Conservation (phyloP, 1,139 yeast genomes). For the Yamadazyma aaseri region DNA sequence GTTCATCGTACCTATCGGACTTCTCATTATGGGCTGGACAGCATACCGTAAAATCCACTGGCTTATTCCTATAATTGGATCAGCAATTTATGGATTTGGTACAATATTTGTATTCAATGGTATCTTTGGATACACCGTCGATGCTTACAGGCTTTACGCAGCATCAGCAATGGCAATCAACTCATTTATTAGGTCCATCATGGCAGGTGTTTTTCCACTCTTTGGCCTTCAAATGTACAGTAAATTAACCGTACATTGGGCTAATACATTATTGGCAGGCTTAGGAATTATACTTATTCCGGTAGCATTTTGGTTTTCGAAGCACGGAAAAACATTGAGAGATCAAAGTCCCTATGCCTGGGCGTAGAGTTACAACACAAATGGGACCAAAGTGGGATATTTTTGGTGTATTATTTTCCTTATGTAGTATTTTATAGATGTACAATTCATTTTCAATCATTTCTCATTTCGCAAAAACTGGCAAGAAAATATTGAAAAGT, state of each 20-base stretch:
- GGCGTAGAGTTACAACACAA: slow-evolving; percentile 15
- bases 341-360: slow-evolving; percentile 25
- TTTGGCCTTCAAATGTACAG: slow-evolving; percentile 39
- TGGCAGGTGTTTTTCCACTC: slow-evolving; percentile 40
- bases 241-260: slow-evolving; percentile 40
- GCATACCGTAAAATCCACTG: slow-evolving; percentile 36
- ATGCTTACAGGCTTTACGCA: slow-evolving; percentile 39
- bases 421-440: no score
- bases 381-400: no score
- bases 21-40: slow-evolving; percentile 43
- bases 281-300: slow-evolving; percentile 34
- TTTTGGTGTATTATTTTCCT: no score
- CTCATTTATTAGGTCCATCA: slow-evolving; percentile 35
- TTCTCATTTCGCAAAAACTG: no score
- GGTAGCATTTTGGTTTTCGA: slow-evolving; percentile 35
- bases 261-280: slow-evolving; percentile 36
- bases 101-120: slow-evolving; percentile 41
- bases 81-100: slow-evolving; percentile 36
- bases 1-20: slow-evolving; percentile 34
- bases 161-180: slow-evolving; percentile 45
- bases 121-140: slow-evolving; percentile 39
- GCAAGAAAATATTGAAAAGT: neutral
- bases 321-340: slow-evolving; percentile 33
- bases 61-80: slow-evolving; percentile 42
- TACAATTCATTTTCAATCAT: no score